Evolutionary conservation across 2,329 filamentous ascomycete genomes (phyloP), one percentile per base, ranked within the genome.

Genomic region (Trichoderma endophyticum): DNA sequence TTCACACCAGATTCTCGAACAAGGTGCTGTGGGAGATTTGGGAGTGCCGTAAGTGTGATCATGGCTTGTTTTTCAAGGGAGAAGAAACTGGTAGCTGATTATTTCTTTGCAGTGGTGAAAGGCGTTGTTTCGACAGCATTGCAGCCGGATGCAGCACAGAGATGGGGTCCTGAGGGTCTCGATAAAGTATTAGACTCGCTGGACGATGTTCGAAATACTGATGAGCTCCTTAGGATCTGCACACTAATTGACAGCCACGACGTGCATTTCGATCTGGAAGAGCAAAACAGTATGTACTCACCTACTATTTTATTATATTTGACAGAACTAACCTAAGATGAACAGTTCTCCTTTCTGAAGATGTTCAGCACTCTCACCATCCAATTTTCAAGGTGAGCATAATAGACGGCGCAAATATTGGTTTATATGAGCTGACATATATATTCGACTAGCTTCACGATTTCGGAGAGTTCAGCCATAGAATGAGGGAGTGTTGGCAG

Each of bases 211-310:
- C 51, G 24, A 12, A 15, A 71, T n/a, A 32, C 62, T 2, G n/a
- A 57, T 9, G 11, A 51, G 4, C 24, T 74, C 2, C 18, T 66
- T 1, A 32, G 43, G 3, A 72, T 76, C 21, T 32, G 48, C 15
- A 48, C 30, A 30, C 34, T 75, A 4, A 36, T 72, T 6, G 64
- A 75, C n/a, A 71, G 73, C 1, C 76, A 80, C 54, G 78, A 80
- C 56, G 70, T 80, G 32, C 79, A 80, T 61, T 72, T 78, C 7
- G 79, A 80, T 60, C 60, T 80, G 5, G 80, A 81, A 61, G 75
- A 76, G 54, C 56, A 73, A 3, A 81, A 81, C 32, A 73, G 80
- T 81, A 75, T 26, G 75, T 71, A 12, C 3, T 30, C 24, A 26
- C 7, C 2, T 30, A 1, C 2, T 28, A 12, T 1, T n/a, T 5